Evolutionary conservation across 1,284 basidiomycete species (phyloP), one percentile per base, ranked within the genome.

Genomic region (Ceratobasidium sp.): DNA sequence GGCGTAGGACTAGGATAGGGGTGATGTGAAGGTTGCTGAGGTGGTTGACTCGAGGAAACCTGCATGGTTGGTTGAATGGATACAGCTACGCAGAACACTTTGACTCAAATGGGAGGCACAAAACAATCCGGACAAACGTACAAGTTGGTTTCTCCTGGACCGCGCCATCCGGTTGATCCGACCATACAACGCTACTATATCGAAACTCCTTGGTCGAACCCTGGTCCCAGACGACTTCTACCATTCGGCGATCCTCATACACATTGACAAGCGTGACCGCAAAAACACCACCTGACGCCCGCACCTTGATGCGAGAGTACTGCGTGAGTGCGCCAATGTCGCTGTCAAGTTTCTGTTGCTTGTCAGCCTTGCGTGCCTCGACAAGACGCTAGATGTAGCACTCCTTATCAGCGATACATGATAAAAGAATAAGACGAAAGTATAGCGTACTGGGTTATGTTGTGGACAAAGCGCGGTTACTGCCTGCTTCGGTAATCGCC

Each of bases 211-310:
- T 84, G 80, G 87, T 89, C 46, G 87, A 49, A 2, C 9, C 85
- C 38, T 87, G 84, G 77, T 92, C 91, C 91, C 92, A 93, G 1
- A 91, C 80, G n/a, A 95, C 92, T 77, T 92, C 89, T 0, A 95
- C 88, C 11, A 87, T 88, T 63, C 86, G 83, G 1, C 84, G 85
- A 74, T 89, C 89, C 75, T 92, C 90, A 47, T 91, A 82, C 21
- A 93, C 88, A 61, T 88, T 84, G 13, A 93, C 79, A 47, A 94
- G 82, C 9, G 88, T 89, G 2, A 94, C 92, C 79, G 95, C 92
- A 78, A 92, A 94, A 14, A 91, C 88, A 3, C 92, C 93, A 13
- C 91, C 85, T 76, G 86, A 89, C 54, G 90, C 87, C 62, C 92
- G 91, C 76, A 96, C 86, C 81, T 94, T 93, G 84, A 96, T 90